These are phyloP conservation scores for Camelina sativa DNA, from an alignment of 345 rosid genomes.

Conservation along the genomic window DNA sequence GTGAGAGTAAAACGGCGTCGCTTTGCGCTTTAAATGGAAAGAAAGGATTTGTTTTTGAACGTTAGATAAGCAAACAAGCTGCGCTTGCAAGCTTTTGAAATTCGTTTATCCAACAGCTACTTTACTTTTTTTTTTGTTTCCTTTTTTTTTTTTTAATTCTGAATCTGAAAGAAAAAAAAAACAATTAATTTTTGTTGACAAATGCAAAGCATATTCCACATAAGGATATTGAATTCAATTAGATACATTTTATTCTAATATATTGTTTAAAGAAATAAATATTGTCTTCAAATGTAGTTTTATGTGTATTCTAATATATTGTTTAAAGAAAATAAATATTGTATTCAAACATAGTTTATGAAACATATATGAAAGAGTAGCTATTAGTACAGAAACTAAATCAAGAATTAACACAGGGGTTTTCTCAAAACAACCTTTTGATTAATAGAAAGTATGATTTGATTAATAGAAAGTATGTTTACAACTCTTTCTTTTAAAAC, in stretches of 20 bases:
- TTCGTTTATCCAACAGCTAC: slow-evolving; percentile 33
- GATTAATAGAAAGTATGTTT: too few species aligned
- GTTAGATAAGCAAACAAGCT: slow-evolving; percentile 33
- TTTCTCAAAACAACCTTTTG: too few species aligned
- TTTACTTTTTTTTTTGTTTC: background rate
- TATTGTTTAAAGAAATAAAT: background rate
- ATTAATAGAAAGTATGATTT: too few species aligned
- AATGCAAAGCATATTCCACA: background rate
- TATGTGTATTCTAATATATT: background rate
- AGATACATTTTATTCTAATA: slow-evolving; percentile 1
- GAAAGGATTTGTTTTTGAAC: slow-evolving; percentile 9
- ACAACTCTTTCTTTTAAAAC: too few species aligned
- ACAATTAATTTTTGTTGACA: background rate
- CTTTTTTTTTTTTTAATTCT: background rate
- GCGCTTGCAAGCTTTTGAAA: slow-evolving; percentile 23
- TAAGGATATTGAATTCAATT: background rate
- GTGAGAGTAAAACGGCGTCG: background rate
- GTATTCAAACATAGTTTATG: background rate
- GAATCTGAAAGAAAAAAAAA: background rate
- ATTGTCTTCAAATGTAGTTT: background rate
- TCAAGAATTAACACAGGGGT: too few species aligned
- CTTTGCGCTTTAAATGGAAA: background rate
- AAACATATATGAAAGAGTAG: background rate
- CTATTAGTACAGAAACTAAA: too few species aligned
- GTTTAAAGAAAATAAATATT: background rate